A percentile compares a stretch with the other conserved stretches of the same genome.
phyloP scores from a whole-genome alignment of 495 filamentous ascomycete genomes.

The Cercophora scortea region DNA sequence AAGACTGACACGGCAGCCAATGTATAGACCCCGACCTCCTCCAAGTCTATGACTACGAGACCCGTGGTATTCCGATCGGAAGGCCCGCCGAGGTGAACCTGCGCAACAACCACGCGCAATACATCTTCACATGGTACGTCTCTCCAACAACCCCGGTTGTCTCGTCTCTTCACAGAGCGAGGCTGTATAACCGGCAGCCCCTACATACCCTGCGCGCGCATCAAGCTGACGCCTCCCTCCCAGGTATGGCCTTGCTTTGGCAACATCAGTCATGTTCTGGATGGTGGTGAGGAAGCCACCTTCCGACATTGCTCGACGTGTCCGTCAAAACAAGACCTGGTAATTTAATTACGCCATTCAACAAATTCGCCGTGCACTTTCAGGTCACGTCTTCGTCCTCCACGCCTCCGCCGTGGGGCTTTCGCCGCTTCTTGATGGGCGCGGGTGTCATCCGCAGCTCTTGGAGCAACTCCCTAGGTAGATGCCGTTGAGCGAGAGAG shows the following conservation, averaged over 20 bases:
- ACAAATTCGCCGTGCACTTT: conserved; percentile 2
- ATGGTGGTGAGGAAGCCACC: conserved; percentile 84
- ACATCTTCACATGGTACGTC: conserved; percentile 94
- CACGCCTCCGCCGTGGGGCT: not conserved
- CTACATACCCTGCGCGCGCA: no score
- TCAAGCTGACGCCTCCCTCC: not conserved
- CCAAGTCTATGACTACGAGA: conserved; percentile 58
- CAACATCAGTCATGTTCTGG: conserved; percentile 91
- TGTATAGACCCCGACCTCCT: conserved; percentile 67
- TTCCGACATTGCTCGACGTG: conserved; percentile 59
- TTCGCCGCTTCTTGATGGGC: conserved; percentile 12
- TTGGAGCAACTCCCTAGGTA: conserved; percentile 76
- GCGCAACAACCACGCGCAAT: conserved; percentile 93
- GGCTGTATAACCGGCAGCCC: not conserved
- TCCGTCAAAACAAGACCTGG: conserved; percentile 79
- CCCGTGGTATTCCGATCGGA: conserved; percentile 88
- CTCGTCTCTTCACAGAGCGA: not conserved
- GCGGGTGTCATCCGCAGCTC: conserved; percentile 65
- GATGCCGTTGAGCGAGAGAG: conserved; percentile 70
- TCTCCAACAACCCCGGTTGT: not conserved
- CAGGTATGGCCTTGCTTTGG: conserved; percentile 82
- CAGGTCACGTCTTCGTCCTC: conserved; percentile 20
- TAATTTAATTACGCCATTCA: conserved; percentile 25
- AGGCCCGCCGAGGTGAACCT: conserved; percentile 84
- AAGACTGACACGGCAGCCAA: conserved; percentile 2